phyloP scores from a whole-genome alignment of 2,329 filamentous ascomycete species.

The Fusarium heterosporum region DNA sequence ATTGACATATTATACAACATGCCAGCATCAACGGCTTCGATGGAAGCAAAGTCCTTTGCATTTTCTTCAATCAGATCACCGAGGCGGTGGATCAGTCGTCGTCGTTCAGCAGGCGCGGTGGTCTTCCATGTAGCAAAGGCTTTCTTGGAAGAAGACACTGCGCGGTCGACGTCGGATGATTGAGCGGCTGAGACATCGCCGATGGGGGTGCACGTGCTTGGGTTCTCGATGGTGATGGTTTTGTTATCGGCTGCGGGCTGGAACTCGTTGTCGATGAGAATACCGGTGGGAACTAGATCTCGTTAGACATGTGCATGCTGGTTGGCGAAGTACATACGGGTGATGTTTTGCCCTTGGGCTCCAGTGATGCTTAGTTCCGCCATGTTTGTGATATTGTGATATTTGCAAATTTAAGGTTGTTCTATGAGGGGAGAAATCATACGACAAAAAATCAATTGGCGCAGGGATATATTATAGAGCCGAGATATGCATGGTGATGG shows the following conservation, averaged over 20 bases:
- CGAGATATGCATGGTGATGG: too few species aligned
- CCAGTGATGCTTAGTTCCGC: too few species aligned
- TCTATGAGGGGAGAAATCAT: too few species aligned
- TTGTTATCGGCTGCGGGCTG: not conserved
- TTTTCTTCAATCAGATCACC: conserved; percentile 81
- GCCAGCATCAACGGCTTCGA: conserved; percentile 85
- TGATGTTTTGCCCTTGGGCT: too few species aligned
- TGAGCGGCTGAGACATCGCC: conserved; percentile 23
- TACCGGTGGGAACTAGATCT: conserved; percentile 23
- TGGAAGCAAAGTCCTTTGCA: conserved; percentile 74
- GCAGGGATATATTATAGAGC: too few species aligned
- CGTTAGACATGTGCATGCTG: not conserved
- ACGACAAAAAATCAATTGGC: too few species aligned
- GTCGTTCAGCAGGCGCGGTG: conserved; percentile 67
- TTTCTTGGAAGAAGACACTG: conserved; percentile 81
- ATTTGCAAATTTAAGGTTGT: too few species aligned
- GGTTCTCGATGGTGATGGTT: conserved; percentile 11
- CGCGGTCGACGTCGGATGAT: conserved; percentile 71
- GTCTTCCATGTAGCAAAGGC: conserved; percentile 64
- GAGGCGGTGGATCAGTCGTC: conserved; percentile 75
- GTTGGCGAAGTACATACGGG: too few species aligned
- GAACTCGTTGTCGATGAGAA: conserved; percentile 33
- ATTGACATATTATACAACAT: conserved; percentile 72
- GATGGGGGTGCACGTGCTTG: not conserved
- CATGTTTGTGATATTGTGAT: too few species aligned